Base-by-base conservation (phyloP, 441 rosid species). In the Oxalis stricta region DNA sequence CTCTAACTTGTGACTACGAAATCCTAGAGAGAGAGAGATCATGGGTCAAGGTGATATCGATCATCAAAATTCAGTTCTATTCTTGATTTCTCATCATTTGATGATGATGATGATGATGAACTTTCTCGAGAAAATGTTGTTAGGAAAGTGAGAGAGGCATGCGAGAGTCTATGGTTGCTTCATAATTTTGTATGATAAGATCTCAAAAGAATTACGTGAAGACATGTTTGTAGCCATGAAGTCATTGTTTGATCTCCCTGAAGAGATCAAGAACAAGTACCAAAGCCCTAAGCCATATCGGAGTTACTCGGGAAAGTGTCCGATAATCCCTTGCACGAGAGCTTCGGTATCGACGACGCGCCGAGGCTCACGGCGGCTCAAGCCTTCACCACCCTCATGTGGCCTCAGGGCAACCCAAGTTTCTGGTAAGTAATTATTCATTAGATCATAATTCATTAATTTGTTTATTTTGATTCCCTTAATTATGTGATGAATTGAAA, bases 151-250 rank as follows among this genome's bases (percentile, higher is more conserved):
- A 56, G 75, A 43, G 68, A 69, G 38, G 75, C 70, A 18, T 40
- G 63, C 16, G 78, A 72, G 58, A 34, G 12, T 0, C 49, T n/a
- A 65, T 9, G 78, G 78, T 12, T 69, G 56, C 51, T 72, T 72
- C 51, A 31, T 65, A 7, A 8, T 59, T 10, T 34, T 5, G 16
- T 49, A 45, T 15, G 41, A 59, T 10, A 43, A 37, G 21, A 28
- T 64, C 33, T 38, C 59, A 9, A 11, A 1, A 1, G 36, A 10
- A 4, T 30, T 61, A 38, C 47, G 37, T 48, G 44, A 57, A 22
- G 52, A 62, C 4, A 53, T 60, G 58, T 48, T 65, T 10, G 14
- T 10, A 6, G 62, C 31, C 29, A 48, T 65, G 45, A 62, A 38
- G 10, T 5, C 33, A 1, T 34, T 72, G 7, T 72, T 65, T 20